Conservation (phyloP, 495 filamentous ascomycete species). For the Margaritispora aquatica region DNA sequence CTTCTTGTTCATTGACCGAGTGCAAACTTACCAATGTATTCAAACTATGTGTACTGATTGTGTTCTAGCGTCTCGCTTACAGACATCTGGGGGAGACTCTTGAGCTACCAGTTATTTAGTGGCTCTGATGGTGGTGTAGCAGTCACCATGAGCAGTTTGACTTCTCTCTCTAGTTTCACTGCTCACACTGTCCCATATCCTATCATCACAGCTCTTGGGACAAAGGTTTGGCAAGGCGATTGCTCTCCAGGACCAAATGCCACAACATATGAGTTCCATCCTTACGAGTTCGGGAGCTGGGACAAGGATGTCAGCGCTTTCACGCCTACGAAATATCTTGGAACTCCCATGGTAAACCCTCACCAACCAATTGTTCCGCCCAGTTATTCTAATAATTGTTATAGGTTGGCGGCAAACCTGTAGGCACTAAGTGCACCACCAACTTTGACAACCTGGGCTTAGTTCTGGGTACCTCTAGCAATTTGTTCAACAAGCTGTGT, state of each 20-base stretch:
- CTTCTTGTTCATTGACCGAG: too few relatives aligned
- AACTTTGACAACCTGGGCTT: conserved; percentile 47
- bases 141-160: conserved; percentile 29
- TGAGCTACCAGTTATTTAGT: conserved; percentile 34
- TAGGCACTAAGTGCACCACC: conserved; percentile 28
- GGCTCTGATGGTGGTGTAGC: conserved; percentile 33
- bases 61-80: conserved; percentile 34
- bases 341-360: conserved; percentile 28
- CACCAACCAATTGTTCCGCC: background rate
- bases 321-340: conserved; percentile 37
- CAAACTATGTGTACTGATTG: too few relatives aligned
- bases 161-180: conserved; percentile 30
- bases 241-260: conserved; percentile 31
- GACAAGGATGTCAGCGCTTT: conserved; percentile 37
- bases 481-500: conserved; percentile 34
- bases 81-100: conserved; percentile 36
- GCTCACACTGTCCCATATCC: conserved; percentile 35
- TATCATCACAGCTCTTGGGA: conserved; percentile 34
- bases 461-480: conserved; percentile 37
- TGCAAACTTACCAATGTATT: too few relatives aligned
- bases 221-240: conserved; percentile 26
- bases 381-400: background rate
- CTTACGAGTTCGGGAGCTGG: conserved; percentile 43
- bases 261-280: conserved; percentile 37
- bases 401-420: conserved; percentile 22